Base-by-base conservation (phyloP, 192 early-diverging fungal genomes). In the Lobulomyces angularis region DNA sequence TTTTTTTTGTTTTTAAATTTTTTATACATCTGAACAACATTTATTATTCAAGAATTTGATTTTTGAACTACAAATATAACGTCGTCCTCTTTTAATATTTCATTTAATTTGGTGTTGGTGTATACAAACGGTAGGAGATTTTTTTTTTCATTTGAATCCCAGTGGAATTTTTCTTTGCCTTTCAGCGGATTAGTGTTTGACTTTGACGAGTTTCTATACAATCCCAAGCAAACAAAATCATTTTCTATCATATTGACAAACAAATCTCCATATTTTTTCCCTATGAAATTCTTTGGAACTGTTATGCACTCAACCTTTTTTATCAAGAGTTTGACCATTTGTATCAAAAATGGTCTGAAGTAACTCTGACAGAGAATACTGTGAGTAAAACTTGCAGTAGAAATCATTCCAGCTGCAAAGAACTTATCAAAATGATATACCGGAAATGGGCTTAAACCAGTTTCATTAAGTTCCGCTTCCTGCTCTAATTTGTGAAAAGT, bases 361-460 rank as follows among this genome's bases (percentile, higher is more conserved):
- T 67, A 71, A 7, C 58, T 56, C 41, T 71, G 69, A 16, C 60
- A 57, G 8, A 71, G 58, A 21, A 71, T 33, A 11, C 61, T 55
- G 43, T 71, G 64, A 39, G 60, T 53, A 36, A 71, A 67, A 4
- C 40, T 53, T 7, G 59, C 51, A 17, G 64, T 53, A 8, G 62
- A 42, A 6, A 71, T 53, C 45, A 53, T 46, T 14, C 69, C 69
- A 3, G 53, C 55, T 8, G 69, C 69, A 58, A 71, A 71, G 50
- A 49, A 50, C 23, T 45, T 48, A 25, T 71, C 69, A 42, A 67
- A 67, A 48, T 71, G 69, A 33, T 67, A 59, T 0, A 54, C 51
- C 14, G 61, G 53, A 48, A 52, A 61, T 3, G 63, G 58, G 5
- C 38, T 34, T 11, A 71, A 35, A n/a, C 68, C 68, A 3, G 60